Evolutionary conservation across 2,329 filamentous ascomycete genomes (phyloP).

Genomic region (Cladosporium velox): DNA sequence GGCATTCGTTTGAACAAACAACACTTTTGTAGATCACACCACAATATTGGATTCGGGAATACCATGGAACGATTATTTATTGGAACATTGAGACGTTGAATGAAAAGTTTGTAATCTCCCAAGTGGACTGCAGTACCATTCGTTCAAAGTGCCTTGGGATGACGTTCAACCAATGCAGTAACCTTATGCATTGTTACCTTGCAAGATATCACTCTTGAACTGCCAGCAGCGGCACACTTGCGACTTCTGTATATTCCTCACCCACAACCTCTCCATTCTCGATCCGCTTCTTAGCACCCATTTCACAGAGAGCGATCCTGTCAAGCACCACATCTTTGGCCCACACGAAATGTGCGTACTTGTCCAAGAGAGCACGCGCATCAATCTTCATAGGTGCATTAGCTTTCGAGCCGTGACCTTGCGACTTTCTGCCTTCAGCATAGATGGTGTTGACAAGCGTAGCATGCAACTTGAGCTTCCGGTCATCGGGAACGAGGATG

Average conservation of each 20-base stretch:
- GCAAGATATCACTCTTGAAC: neutral
- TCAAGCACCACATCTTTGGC: constrained; percentile 68
- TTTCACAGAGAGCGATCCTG: constrained; percentile 75
- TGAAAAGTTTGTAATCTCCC: constrained; percentile 13
- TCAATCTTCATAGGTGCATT: constrained; percentile 45
- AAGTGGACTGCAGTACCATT: neutral
- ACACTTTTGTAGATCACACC: constrained; percentile 3
- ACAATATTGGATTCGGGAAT: constrained; percentile 14
- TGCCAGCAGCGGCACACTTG: constrained; percentile 26
- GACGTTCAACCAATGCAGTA: neutral
- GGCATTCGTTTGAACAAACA: neutral
- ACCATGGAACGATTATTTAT: constrained; percentile 12
- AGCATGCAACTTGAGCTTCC: constrained; percentile 75
- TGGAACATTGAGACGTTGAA: constrained; percentile 11
- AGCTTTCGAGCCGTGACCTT: constrained; percentile 38
- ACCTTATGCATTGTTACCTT: neutral
- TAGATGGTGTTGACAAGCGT: constrained; percentile 88
- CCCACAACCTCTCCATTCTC: constrained; percentile 51
- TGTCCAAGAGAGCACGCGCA: constrained; percentile 46
- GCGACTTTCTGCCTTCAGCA: constrained; percentile 48
- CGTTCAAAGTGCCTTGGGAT: neutral
- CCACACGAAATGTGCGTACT: constrained; percentile 70
- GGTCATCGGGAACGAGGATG: constrained; percentile 59
- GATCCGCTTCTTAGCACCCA: constrained; percentile 74
- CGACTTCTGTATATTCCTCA: constrained; percentile 56